Conservation (phyloP, 768 basidiomycete genomes). For the Suillus ampliporus region DNA sequence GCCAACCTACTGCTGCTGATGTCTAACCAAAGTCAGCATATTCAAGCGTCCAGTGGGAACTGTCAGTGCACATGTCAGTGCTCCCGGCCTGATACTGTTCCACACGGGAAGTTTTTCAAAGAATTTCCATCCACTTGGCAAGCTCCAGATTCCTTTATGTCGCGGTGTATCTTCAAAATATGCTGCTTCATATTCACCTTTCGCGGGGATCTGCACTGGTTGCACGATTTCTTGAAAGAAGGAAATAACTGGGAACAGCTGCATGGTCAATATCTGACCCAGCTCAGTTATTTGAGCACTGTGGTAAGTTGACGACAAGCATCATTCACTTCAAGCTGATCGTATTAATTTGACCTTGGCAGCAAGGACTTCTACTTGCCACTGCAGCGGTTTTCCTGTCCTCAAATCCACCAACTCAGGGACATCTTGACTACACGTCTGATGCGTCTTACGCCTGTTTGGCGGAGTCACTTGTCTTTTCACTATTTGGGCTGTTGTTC, state of each 20-base stretch:
- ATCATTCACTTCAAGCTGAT: neutral
- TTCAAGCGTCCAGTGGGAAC: neutral
- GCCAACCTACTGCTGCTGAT: neutral
- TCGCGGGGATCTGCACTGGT: neutral
- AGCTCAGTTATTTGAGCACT: neutral
- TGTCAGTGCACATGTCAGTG: no score
- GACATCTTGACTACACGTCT: neutral
- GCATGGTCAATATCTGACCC: neutral
- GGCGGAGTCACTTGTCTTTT: neutral
- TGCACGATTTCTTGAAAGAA: neutral
- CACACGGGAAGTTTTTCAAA: neutral
- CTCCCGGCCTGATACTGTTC: no score
- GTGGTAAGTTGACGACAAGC: neutral
- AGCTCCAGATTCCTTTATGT: neutral
- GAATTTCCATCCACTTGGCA: neutral
- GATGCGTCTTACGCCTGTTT: neutral
- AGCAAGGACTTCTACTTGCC: neutral
- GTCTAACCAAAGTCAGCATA: neutral
- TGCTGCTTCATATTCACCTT: neutral
- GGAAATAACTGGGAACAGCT: neutral
- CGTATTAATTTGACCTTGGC: neutral
- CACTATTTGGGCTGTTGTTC: neutral
- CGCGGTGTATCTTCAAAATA: neutral
- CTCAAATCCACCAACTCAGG: neutral
- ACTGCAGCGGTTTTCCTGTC: neutral